phyloP scores from a whole-genome alignment of 257 asterid genomes.

The Primulina huaijiensis region DNA sequence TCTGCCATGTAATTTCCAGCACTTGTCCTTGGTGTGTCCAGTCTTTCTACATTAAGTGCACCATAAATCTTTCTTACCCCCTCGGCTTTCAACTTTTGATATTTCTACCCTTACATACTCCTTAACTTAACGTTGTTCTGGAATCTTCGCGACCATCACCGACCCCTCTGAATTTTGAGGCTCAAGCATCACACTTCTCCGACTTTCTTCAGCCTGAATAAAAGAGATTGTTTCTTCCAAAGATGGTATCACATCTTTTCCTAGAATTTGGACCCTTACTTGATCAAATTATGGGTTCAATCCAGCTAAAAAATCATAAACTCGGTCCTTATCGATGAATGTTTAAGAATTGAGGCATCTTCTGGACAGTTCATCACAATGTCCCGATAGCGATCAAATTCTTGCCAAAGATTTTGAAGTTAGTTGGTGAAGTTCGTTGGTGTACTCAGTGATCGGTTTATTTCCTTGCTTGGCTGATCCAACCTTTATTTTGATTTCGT shows the following conservation, averaged over 20 bases:
- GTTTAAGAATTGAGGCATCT: too few species aligned
- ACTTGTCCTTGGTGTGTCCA: background rate
- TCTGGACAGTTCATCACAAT: too few species aligned
- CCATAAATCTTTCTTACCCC: background rate
- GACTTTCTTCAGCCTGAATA: background rate
- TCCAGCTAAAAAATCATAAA: background rate
- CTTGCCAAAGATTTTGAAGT: background rate
- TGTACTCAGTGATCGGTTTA: background rate
- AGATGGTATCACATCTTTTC: background rate
- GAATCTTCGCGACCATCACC: background rate
- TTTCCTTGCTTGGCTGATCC: background rate
- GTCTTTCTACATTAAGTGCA: background rate
- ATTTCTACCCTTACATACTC: background rate
- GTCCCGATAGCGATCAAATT: background rate
- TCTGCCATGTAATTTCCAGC: slow-evolving; percentile 1
- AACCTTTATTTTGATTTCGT: background rate
- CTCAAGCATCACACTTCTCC: background rate
- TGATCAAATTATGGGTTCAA: background rate
- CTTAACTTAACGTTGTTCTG: background rate
- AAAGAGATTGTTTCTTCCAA: background rate
- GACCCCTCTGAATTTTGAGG: background rate
- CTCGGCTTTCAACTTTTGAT: too few species aligned
- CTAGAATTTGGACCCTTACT: background rate
- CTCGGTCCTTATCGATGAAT: background rate
- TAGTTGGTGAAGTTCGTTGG: background rate